Evolutionary conservation across 2,329 filamentous ascomycete genomes (phyloP).

Genomic region (Fusarium sp.): DNA sequence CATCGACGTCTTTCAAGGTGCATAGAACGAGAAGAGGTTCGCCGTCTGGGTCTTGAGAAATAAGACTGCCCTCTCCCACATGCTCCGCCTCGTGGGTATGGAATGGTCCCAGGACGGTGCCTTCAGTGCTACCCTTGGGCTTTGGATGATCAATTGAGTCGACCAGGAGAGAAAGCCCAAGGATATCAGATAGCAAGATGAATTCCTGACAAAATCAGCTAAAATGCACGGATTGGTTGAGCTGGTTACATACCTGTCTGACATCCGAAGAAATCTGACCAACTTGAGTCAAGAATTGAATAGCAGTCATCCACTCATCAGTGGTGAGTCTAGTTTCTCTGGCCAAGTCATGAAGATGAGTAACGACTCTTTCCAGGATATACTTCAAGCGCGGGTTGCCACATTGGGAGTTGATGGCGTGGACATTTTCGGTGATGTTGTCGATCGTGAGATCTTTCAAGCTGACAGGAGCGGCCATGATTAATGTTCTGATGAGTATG

Average conservation of each 20-base stretch:
- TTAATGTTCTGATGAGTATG: too few relatives aligned
- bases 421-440: conserved; percentile 80
- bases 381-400: conserved; percentile 72
- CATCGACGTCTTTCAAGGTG: conserved; percentile 70
- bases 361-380: conserved; percentile 75
- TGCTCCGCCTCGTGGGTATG: conserved; percentile 77
- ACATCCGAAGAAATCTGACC: conserved; percentile 77
- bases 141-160: conserved; percentile 84
- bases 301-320: conserved; percentile 77
- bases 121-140: conserved; percentile 73
- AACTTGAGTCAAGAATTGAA: conserved; percentile 75
- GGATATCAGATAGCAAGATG: conserved; percentile 79
- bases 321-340: conserved; percentile 79
- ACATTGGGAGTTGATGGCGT: conserved; percentile 76
- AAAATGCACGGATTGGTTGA: fast-evolving
- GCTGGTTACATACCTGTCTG: conserved; percentile 58
- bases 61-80: conserved; percentile 63
- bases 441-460: conserved; percentile 72
- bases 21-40: conserved; percentile 75
- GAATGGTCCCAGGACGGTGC: conserved; percentile 84
- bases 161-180: conserved; percentile 79
- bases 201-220: conserved; percentile 62
- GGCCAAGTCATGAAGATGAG: conserved; percentile 81
- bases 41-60: conserved; percentile 74
- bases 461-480: conserved; percentile 20